A percentile compares a stretch with the other conserved stretches of the same genome.
Conservation (phyloP, 2,329 filamentous ascomycete genomes). For the Sphaceloma murrayae region DNA sequence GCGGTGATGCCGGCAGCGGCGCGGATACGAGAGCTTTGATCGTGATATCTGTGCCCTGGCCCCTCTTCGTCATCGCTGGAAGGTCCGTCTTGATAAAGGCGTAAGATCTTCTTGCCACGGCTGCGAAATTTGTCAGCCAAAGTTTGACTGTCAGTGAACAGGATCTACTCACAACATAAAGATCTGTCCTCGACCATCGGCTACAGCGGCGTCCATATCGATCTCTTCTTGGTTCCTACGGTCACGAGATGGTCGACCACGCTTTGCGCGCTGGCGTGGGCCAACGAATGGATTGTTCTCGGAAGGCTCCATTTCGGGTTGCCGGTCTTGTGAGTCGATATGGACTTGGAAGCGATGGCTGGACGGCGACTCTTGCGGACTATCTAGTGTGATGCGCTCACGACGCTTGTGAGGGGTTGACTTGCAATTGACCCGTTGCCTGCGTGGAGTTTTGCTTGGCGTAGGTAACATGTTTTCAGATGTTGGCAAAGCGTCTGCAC, state of each 20-base stretch:
- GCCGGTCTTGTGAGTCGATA: constrained; percentile 66
- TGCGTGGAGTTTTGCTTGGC: constrained; percentile 66
- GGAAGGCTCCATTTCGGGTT: constrained; percentile 58
- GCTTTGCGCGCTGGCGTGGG: constrained; percentile 22
- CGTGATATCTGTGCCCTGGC: constrained; percentile 30
- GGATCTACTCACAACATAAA: constrained; percentile 61
- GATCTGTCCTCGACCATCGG: constrained; percentile 62
- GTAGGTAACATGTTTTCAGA: constrained; percentile 56
- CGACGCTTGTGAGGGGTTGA: constrained; percentile 47
- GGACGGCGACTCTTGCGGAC: constrained; percentile 13
- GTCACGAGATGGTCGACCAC: constrained; percentile 41
- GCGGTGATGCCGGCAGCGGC: constrained; percentile 32
- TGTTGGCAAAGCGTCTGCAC: constrained; percentile 25
- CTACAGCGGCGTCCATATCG: constrained; percentile 50
- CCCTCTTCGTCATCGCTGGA: constrained; percentile 28
- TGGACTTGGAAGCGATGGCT: constrained; percentile 54
- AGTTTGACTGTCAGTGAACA: constrained; percentile 2
- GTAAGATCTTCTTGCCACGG: constrained; percentile 71
- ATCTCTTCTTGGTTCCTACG: constrained; percentile 47
- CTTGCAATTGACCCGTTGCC: constrained; percentile 43
- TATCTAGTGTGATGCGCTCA: constrained; percentile 27
- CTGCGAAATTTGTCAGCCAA: constrained; percentile 38
- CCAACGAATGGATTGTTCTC: constrained; percentile 64
- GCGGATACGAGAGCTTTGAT: constrained; percentile 25
- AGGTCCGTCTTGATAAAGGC: constrained; percentile 48